A percentile compares a stretch with the other conserved stretches of the same genome.
Evolutionary conservation across 2,329 filamentous ascomycete genomes (phyloP).

Genomic region (Penicillium corylophilum): DNA sequence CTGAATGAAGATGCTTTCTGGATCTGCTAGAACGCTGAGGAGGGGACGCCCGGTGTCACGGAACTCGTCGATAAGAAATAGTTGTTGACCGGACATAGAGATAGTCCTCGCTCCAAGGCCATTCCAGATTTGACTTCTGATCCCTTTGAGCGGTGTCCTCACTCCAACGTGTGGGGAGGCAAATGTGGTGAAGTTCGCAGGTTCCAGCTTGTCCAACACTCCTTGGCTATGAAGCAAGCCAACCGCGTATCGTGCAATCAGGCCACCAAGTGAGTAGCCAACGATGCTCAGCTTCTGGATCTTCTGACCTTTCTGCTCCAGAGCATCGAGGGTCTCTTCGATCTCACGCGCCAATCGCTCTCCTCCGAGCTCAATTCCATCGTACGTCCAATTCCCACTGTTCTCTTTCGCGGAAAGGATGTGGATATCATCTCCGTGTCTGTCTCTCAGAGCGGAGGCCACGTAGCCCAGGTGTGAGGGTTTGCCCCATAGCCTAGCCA

Average conservation of each 20-base stretch:
- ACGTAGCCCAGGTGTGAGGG: constrained; percentile 59
- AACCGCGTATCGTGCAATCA: constrained; percentile 82
- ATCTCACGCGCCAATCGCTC: constrained; percentile 65
- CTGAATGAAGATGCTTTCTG: constrained; percentile 79
- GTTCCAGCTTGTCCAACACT: constrained; percentile 73
- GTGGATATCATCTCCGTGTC: constrained; percentile 54
- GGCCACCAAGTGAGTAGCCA: constrained; percentile 85
- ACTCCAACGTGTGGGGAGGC: constrained; percentile 81
- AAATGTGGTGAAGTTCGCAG: constrained; percentile 93
- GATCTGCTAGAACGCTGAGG: constrained; percentile 77
- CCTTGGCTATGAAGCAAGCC: constrained; percentile 80
- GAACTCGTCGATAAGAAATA: constrained; percentile 85
- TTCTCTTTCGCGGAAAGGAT: constrained; percentile 58
- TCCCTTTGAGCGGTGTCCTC: constrained; percentile 65
- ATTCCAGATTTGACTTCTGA: constrained; percentile 72
- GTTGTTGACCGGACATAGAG: constrained; percentile 78
- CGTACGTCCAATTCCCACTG: constrained; percentile 59
- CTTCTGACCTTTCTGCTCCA: constrained; percentile 62
- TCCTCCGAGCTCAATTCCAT: constrained; percentile 67
- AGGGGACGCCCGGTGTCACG: constrained; percentile 78
- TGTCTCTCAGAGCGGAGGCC: constrained; percentile 51
- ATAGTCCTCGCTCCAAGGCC: constrained; percentile 77
- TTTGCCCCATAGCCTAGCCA: constrained; percentile 58
- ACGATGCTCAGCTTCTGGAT: constrained; percentile 82
- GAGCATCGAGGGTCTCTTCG: constrained; percentile 55